Evolutionary conservation across 441 rosid genomes (phyloP), one percentile per base, ranked within the genome.

Genomic region (Corymbia citriodora): DNA sequence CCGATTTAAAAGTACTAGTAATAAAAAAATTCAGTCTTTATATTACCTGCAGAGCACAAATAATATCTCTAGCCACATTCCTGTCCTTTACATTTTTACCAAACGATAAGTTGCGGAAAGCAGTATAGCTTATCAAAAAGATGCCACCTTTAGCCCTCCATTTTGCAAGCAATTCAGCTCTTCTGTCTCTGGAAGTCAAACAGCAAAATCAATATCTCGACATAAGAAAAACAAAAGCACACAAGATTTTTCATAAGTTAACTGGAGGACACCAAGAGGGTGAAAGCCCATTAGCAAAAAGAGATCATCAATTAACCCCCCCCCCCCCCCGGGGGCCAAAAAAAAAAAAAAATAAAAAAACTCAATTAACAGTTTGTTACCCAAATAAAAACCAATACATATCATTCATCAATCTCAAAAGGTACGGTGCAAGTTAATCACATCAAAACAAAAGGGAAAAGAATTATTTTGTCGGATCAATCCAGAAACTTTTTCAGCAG

Each of bases 71-170:
- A 88, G 99, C 99, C 93, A 92, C 90, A 55, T 92, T 92, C 74
- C 93, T 92, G 92, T 98, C 99, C 95, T 96, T 98, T 92, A 94
- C 96, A 91, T 97, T 93, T 93, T 94, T 98, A 91, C 99, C 99
- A 93, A 97, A 91, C 90, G 98, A 97, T 91, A 98, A 95, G 94
- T 98, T 98, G 82, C 99, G 95, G 88, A 98, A 98, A 91, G 99
- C 96, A 90, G 97, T 48, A 91, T 98, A 98, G 92, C 99, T 97
- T 91, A 98, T 97, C 91, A 98, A 89, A 94, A 98, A 97, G 81
- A 98, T 93, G 57, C 99, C 99, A 89, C 99, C 99, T 93, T 98
- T 98, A 88, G 93, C 90, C 93, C 96, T 96, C 99, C 99, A 98
- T 93, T 98, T 98, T 63, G 93, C 94, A 88, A 98, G 95, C 95